A percentile compares a stretch with the other conserved stretches of the same genome.
phyloP scores from a whole-genome alignment of 2,329 filamentous ascomycete species.

The Pyrenochaeta sp. region DNA sequence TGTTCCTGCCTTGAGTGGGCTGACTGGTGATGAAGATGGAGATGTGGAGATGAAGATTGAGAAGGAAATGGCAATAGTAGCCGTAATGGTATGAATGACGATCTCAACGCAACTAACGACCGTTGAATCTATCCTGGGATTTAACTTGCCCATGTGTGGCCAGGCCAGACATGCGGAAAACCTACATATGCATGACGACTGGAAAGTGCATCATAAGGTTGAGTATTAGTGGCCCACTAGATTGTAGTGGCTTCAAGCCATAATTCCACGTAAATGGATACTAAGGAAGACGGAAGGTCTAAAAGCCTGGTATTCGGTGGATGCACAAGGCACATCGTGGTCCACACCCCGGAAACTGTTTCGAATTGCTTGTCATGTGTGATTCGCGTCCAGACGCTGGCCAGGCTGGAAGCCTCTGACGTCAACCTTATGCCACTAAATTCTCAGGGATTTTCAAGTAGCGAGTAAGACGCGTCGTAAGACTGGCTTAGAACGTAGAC shows the following conservation, averaged over 20 bases:
- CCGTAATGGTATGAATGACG: no score
- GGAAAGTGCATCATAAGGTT: not conserved
- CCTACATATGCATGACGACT: not conserved
- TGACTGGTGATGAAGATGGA: not conserved
- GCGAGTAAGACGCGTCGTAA: not conserved
- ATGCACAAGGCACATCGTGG: not conserved
- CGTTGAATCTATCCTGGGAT: not conserved
- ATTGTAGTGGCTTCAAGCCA: not conserved
- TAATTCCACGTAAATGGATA: not conserved
- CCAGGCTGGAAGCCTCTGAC: not conserved
- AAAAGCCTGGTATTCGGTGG: not conserved
- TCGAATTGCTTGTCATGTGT: not conserved
- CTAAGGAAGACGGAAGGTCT: not conserved
- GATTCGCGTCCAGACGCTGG: not conserved
- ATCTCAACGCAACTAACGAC: not conserved
- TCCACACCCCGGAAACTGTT: not conserved
- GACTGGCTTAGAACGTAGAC: not conserved
- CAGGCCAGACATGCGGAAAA: not conserved
- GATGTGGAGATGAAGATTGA: not conserved
- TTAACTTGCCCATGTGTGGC: not conserved
- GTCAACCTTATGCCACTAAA: not conserved
- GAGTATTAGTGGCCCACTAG: conserved; percentile 1
- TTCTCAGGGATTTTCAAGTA: not conserved
- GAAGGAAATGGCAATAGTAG: not conserved
- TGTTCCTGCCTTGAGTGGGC: not conserved